Evolutionary conservation across 2,329 filamentous ascomycete species (phyloP).

Genomic region (Coniochaeta pulveracea): DNA sequence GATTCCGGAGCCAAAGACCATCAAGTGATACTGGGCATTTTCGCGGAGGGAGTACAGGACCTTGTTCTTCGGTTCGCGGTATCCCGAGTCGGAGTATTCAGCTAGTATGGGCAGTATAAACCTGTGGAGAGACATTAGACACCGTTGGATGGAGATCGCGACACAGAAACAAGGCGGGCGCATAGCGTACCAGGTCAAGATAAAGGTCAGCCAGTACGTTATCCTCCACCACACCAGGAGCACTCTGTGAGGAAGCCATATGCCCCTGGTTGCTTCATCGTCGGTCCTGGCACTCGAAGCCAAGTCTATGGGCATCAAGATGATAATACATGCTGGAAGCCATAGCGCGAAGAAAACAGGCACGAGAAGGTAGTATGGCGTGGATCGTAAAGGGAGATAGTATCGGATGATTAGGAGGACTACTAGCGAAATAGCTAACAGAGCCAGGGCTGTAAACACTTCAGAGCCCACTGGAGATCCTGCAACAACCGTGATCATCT

Average conservation of each 20-base stretch:
- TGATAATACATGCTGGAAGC: slow-evolving; percentile 79
- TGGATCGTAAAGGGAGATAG: slow-evolving; percentile 83
- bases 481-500: slow-evolving; percentile 9
- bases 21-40: slow-evolving; percentile 82
- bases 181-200: slow-evolving; percentile 67
- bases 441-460: slow-evolving; percentile 62
- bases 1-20: slow-evolving; percentile 59
- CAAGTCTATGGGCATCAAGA: slow-evolving; percentile 91
- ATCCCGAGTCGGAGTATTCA: slow-evolving; percentile 90
- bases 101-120: slow-evolving; percentile 84
- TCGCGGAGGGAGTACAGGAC: slow-evolving; percentile 74
- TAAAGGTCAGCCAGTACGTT: slow-evolving; percentile 94
- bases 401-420: slow-evolving; percentile 79
- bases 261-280: slow-evolving; percentile 60
- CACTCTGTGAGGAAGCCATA: slow-evolving; percentile 74
- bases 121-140: slow-evolving; percentile 35
- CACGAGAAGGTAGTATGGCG: slow-evolving; percentile 78
- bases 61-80: slow-evolving; percentile 73
- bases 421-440: slow-evolving; percentile 61
- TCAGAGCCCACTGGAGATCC: slow-evolving; percentile 62
- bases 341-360: slow-evolving; percentile 95
- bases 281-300: slow-evolving; percentile 71
- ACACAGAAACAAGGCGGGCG: slow-evolving; percentile 5
- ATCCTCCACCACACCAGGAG: slow-evolving; percentile 88
- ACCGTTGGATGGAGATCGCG: too few species aligned